Conservation (phyloP, 2,329 filamentous ascomycete species). For the Aspergillus viridinutans region DNA sequence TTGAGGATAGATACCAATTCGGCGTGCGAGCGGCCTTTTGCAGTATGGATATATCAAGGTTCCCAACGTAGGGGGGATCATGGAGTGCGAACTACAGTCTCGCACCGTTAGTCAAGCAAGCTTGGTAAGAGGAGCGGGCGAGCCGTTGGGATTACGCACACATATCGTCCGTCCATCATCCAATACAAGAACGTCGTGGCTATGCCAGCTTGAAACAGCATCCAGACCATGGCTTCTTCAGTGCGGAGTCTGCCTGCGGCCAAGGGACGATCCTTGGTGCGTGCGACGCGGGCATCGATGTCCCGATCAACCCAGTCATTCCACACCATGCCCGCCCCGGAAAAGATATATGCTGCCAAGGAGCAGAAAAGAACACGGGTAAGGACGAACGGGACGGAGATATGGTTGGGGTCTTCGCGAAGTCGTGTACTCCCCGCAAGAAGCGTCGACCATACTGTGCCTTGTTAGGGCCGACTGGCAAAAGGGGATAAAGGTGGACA, state of each 20-base stretch:
- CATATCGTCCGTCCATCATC: neutral
- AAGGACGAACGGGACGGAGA: neutral
- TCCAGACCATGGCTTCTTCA: slow-evolving; percentile 17
- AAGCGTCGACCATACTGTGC: slow-evolving; percentile 2
- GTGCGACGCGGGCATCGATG: slow-evolving; percentile 24
- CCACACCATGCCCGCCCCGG: slow-evolving; percentile 29
- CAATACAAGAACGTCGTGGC: neutral
- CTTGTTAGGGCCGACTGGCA: neutral
- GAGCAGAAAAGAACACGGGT: slow-evolving; percentile 20
- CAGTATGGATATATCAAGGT: slow-evolving; percentile 9
- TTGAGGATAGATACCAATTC: slow-evolving; percentile 7
- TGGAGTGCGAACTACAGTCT: neutral
- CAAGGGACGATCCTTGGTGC: slow-evolving; percentile 25
- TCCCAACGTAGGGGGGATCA: slow-evolving; percentile 6
- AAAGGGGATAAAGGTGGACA: no score
- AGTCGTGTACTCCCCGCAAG: neutral
- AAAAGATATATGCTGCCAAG: slow-evolving; percentile 21
- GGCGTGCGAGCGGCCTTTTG: slow-evolving; percentile 4
- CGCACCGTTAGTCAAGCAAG: neutral
- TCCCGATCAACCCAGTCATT: slow-evolving; percentile 28
- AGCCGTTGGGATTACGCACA: neutral
- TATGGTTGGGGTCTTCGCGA: neutral
- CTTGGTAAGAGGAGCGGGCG: no score
- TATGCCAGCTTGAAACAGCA: slow-evolving; percentile 3
- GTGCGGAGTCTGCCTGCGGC: slow-evolving; percentile 20